Evolutionary conservation across 1,284 basidiomycete species (phyloP).

Genomic region (Sanghuangporus baumii): DNA sequence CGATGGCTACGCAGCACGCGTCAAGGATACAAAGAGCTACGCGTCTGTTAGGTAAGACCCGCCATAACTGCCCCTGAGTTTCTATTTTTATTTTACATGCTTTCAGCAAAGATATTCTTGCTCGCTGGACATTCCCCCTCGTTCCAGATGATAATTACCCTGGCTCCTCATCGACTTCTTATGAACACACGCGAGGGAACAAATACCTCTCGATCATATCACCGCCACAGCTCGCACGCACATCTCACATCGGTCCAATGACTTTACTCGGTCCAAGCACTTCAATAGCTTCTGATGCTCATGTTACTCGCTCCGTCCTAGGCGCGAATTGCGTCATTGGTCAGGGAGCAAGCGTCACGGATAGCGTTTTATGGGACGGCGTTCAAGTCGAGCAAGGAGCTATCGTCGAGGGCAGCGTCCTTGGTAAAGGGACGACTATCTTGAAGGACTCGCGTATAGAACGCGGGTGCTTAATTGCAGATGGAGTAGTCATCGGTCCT

Average conservation of each 20-base stretch:
- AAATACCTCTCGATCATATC: slow-evolving; percentile 62
- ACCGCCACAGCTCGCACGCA: slow-evolving; percentile 28
- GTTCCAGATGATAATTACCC: slow-evolving; percentile 93
- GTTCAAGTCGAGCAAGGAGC: slow-evolving; percentile 75
- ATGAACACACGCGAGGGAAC: slow-evolving; percentile 82
- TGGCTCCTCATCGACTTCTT: slow-evolving; percentile 55
- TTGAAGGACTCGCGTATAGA: slow-evolving; percentile 59
- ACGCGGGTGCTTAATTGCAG: slow-evolving; percentile 73
- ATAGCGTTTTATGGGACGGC: slow-evolving; percentile 82
- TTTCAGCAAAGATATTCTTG: slow-evolving; percentile 84
- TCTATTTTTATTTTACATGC: background rate
- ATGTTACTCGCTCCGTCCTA: slow-evolving; percentile 68
- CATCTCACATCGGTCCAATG: slow-evolving; percentile 79
- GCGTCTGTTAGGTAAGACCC: slow-evolving; percentile 69
- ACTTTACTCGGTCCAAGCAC: slow-evolving; percentile 76
- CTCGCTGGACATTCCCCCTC: slow-evolving; percentile 91
- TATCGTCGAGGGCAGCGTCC: slow-evolving; percentile 69
- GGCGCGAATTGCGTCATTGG: slow-evolving; percentile 72
- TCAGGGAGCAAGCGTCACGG: slow-evolving; percentile 51
- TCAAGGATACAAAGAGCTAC: slow-evolving; percentile 86
- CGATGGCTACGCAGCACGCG: slow-evolving; percentile 84
- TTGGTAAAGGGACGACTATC: slow-evolving; percentile 73
- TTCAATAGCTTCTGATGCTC: slow-evolving; percentile 56
- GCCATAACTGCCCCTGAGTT: background rate
- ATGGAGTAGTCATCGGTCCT: slow-evolving; percentile 75